Base-by-base conservation (phyloP, 768 basidiomycete species). In the Suillus occidentalis region DNA sequence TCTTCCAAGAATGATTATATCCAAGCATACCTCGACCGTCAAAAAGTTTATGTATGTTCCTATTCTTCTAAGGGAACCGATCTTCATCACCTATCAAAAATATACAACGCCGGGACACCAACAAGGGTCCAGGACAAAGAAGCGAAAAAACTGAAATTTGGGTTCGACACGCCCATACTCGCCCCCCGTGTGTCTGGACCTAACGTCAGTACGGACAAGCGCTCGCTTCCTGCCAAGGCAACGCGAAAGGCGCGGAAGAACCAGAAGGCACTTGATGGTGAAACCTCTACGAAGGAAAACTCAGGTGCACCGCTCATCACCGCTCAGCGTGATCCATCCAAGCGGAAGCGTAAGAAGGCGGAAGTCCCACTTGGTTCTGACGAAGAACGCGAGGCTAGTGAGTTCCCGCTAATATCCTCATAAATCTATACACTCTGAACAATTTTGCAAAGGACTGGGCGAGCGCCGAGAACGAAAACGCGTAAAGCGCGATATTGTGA, bases 391-490 rank as follows among this genome's bases (percentile, higher is more conserved):
- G 71, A 67, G 39, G 75, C 75, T 40, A 77, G 82, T 81, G 63
- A 55, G 82, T 72, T 4, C 45, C 50, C 28, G 53, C 60, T 37
- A 49, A 28, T 34, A 28, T 37, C 14, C 28, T 36, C 28, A 12
- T 59, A 18, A 42, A 7, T 59, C 3, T 28, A 18, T 18, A 8
- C 22, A 20, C 25, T 40, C 25, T 42, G 28, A 59, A 59, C 58
- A 20, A 7, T 60, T 53, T 31, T 31, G 13, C 25, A 28, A 49
- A 93, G 91, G 90, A 62, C 75, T 90, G 14, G 78, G 81, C 13
- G 88, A 89, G 67, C 84, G 91, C 34, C 84, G 88, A 16, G 85
- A 90, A 66, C 81, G 86, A 53, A 88, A 88, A 72, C 83, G 85
- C 61, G 75, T 76, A 28, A 90, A 86, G 70, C 83, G 83, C 25